Evolutionary conservation across 306 rosid species (phyloP), one percentile per base, ranked within the genome.

Genomic region (Vigna trinervia): DNA sequence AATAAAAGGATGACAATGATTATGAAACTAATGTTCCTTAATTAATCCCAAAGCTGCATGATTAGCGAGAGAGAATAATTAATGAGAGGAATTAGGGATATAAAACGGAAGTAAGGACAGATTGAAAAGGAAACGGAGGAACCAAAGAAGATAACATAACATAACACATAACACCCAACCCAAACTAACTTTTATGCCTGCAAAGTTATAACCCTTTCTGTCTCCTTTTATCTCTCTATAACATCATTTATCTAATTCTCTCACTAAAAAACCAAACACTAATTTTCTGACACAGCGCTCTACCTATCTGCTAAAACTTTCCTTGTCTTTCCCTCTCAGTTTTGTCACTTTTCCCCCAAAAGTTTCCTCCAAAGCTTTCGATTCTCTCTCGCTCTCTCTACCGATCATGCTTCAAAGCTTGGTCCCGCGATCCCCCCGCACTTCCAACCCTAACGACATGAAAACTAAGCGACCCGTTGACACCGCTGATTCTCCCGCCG

Each of bases 391-490:
- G 3, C 9, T 2, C 36, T 2, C 36, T 45, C 54, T 52, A 50
- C 66, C 84, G 88, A 87, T 88, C 97, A 95, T 95, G 99, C 97
- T 95, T 83, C 97, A 89, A 69, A 95, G 97, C 90, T 86, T 91
- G 84, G 80, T 88, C 71, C 88, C 92, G 63, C 97, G 83, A 60
- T 82, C 93, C 6, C 85, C 97, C 1, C 84, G 93, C 51, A 59
- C 20, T 59, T 45, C 91, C 13, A 80, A 58, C 41, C 80, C 89
- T 11, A 84, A 23, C 26, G n/a, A 97, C 36, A 95, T 92, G 99
- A 90, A 87, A 34, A 38, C 89, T 12, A 95, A 92, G 83, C 98
- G 98, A 79, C 32, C 57, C 17, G 80, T 77, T 34, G 78, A 52
- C 30, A 85, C 76, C 46, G 75, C n/a, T 0, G 81, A 80, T 2